phyloP scores from a whole-genome alignment of 257 asterid genomes.

The Perilla frutescens region DNA sequence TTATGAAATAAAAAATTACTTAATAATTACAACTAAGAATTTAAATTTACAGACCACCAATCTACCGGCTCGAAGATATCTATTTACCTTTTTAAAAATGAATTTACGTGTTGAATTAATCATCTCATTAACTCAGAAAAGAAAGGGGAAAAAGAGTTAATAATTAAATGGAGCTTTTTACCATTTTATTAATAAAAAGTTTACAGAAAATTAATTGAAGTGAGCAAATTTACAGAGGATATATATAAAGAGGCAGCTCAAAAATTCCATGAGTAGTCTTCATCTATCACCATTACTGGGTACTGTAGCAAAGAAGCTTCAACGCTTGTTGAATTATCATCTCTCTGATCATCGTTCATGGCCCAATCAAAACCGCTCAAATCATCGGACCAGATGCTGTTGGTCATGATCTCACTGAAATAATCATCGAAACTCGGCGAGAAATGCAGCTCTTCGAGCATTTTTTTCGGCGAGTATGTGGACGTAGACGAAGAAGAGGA shows the following conservation, averaged over 20 bases:
- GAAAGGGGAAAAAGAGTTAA: not conserved
- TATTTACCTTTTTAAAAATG: not conserved
- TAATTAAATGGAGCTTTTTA: conserved; percentile 7
- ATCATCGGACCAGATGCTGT: conserved; percentile 61
- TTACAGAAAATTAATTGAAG: conserved; percentile 27
- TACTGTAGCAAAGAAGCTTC: conserved; percentile 28
- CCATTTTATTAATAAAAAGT: conserved; percentile 33
- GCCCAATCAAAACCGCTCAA: conserved; percentile 58
- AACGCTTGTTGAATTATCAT: not conserved
- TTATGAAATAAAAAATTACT: too few species aligned
- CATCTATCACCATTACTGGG: conserved; percentile 34
- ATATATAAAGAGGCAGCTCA: conserved; percentile 4
- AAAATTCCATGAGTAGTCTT: conserved; percentile 34
- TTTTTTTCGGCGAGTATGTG: conserved; percentile 22
- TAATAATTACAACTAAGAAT: too few species aligned
- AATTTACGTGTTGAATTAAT: not conserved
- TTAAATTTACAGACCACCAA: too few species aligned
- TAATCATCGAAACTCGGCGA: conserved; percentile 49
- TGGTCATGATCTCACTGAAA: conserved; percentile 47
- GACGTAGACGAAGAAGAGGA: conserved; percentile 39
- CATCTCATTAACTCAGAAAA: not conserved
- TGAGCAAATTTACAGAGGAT: conserved; percentile 26
- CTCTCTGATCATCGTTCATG: conserved; percentile 33
- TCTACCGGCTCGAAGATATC: too few species aligned
- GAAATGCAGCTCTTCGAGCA: conserved; percentile 47